A percentile compares a stretch with the other conserved stretches of the same genome.
phyloP scores from a whole-genome alignment of 2,329 filamentous ascomycete genomes.

The Pseudopyrenochaeta lycopersici region DNA sequence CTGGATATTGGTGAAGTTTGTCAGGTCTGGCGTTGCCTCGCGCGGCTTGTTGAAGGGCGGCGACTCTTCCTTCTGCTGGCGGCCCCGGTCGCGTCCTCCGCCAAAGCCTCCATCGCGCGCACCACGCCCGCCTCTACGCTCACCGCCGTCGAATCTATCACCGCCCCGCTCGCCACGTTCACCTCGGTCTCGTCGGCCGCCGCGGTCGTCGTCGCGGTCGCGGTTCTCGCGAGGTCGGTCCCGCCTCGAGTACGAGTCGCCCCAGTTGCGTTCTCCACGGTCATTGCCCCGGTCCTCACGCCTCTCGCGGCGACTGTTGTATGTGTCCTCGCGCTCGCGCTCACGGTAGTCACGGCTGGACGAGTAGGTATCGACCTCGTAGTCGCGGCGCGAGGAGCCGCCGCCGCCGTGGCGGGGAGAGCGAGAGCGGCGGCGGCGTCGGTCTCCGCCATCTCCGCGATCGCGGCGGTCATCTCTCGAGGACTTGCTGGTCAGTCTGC shows the following conservation, averaged over 20 bases:
- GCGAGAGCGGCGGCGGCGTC: slow-evolving; percentile 77
- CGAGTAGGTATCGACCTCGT: slow-evolving; percentile 85
- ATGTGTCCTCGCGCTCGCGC: slow-evolving; percentile 91
- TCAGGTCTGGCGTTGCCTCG: slow-evolving; percentile 95
- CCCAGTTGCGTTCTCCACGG: slow-evolving; percentile 63
- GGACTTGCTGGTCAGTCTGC: slow-evolving; percentile 38
- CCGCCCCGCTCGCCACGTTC: slow-evolving; percentile 61
- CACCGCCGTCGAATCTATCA: slow-evolving; percentile 56
- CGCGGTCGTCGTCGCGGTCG: slow-evolving; percentile 45
- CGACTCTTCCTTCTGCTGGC: slow-evolving; percentile 76
- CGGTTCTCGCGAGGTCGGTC: slow-evolving; percentile 44
- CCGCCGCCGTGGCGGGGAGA: slow-evolving; percentile 76
- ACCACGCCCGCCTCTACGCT: slow-evolving; percentile 38
- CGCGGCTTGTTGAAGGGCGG: slow-evolving; percentile 83
- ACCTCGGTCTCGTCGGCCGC: slow-evolving; percentile 42
- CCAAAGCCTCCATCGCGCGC: slow-evolving; percentile 36
- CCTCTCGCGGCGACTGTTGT: slow-evolving; percentile 72
- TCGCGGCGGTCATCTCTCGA: slow-evolving; percentile 41
- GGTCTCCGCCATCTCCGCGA: slow-evolving; percentile 36
- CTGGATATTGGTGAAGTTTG: slow-evolving; percentile 80
- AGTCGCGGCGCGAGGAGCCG: slow-evolving; percentile 67
- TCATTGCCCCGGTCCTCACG: slow-evolving; percentile 57
- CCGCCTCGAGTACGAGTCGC: slow-evolving; percentile 59
- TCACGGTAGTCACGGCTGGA: slow-evolving; percentile 92
- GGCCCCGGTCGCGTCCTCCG: slow-evolving; percentile 59